phyloP scores from a whole-genome alignment of 2,329 filamentous ascomycete species.

The Claviceps sp. region DNA sequence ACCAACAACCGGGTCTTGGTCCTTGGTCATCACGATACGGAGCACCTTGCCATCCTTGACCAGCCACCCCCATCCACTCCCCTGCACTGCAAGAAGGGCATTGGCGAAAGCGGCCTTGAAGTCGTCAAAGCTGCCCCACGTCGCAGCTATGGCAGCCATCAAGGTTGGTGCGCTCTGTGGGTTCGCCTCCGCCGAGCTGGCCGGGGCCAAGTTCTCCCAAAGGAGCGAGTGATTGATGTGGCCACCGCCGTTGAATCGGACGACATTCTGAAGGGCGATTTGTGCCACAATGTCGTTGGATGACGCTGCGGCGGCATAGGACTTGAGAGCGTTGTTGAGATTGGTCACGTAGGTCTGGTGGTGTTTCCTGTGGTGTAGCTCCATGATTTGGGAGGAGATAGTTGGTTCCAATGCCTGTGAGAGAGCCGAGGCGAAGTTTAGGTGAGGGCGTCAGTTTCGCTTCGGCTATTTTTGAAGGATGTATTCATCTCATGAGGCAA shows the following conservation, averaged over 20 bases:
- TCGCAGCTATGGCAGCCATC: conserved; percentile 43
- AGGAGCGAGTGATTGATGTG: conserved; percentile 91
- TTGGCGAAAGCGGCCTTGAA: conserved; percentile 56
- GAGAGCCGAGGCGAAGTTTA: neutral
- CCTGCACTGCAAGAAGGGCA: conserved; percentile 58
- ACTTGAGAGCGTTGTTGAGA: conserved; percentile 52
- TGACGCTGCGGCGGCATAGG: conserved; percentile 42
- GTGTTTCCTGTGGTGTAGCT: conserved; percentile 67
- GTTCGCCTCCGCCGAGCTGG: conserved; percentile 42
- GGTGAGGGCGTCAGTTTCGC: conserved; percentile 24
- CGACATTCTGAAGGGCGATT: conserved; percentile 52
- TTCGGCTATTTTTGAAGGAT: conserved; percentile 5
- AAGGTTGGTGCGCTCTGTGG: conserved; percentile 38
- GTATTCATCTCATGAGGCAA: neutral
- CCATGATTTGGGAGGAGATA: conserved; percentile 70
- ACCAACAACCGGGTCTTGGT: conserved; percentile 63
- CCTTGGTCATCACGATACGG: conserved; percentile 67
- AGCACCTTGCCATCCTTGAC: conserved; percentile 50
- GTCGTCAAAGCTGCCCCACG: conserved; percentile 53
- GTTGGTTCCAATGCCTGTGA: conserved; percentile 54
- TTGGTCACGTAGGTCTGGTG: conserved; percentile 69
- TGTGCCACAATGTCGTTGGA: conserved; percentile 48
- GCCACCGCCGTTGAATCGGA: conserved; percentile 83
- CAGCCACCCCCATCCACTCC: conserved; percentile 82
- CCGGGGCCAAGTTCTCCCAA: conserved; percentile 69